Percentiles rank a stretch among this genome's conserved stretches.
These are phyloP conservation scores for Blakeslea trispora DNA, from an alignment of 371 early-diverging fungal species.

Conservation along the genomic window DNA sequence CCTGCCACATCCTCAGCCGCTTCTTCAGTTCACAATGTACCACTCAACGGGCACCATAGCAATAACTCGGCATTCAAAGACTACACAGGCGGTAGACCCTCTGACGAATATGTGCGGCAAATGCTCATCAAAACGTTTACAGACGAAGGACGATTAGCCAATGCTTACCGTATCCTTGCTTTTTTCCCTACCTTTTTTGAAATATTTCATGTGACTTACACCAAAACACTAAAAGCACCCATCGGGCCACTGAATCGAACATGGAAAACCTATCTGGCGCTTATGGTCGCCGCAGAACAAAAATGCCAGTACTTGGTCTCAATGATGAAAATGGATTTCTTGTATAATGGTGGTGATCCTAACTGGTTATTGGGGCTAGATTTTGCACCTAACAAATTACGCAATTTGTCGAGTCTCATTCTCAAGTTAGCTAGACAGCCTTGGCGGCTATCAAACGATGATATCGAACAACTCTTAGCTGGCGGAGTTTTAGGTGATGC, in stretches of 20 bases:
- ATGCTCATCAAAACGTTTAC: conserved; percentile 59
- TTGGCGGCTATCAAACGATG: conserved; percentile 54
- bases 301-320: conserved; percentile 64
- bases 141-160: conserved; percentile 57
- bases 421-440: conserved; percentile 62
- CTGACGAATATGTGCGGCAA: conserved; percentile 53
- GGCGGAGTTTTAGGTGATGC: conserved; percentile 36
- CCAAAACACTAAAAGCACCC: conserved; percentile 45
- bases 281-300: conserved; percentile 68
- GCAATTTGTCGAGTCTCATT: conserved; percentile 49
- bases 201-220: conserved; percentile 47
- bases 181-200: conserved; percentile 70
- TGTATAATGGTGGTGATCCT: conserved; percentile 63
- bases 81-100: conserved; percentile 43
- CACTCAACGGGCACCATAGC: neutral
- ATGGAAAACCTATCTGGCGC: conserved; percentile 63
- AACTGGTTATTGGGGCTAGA: conserved; percentile 61
- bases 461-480: conserved; percentile 45
- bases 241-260: conserved; percentile 58
- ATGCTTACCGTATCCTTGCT: conserved; percentile 58
- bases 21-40: conserved; percentile 6
- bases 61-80: neutral
- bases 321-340: conserved; percentile 54
- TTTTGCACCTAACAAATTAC: conserved; percentile 56
- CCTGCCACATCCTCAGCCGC: neutral